A percentile compares a stretch with the other conserved stretches of the same genome.
These are phyloP conservation scores for Gossypium davidsonii DNA, from an alignment of 441 rosid genomes.

Conservation along the genomic window DNA sequence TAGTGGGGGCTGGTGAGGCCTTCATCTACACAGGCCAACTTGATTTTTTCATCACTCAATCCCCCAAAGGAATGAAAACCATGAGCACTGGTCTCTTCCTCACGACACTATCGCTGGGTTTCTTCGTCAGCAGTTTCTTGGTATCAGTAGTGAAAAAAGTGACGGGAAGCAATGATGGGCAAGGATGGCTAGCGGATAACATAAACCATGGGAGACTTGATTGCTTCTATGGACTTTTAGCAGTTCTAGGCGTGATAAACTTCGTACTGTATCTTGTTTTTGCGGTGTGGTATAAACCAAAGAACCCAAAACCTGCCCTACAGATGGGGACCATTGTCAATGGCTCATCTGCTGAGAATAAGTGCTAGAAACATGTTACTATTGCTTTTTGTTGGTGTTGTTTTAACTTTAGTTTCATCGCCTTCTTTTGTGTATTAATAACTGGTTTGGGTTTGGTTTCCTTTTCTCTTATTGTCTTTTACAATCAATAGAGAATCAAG, in stretches of 20 bases:
- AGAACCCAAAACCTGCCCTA: constrained; percentile 26
- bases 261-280: constrained; percentile 32
- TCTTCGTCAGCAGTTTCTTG: constrained; percentile 58
- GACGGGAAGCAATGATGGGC: constrained; percentile 26
- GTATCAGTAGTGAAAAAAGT: constrained; percentile 47
- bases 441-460: constrained; percentile 11
- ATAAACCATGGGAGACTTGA: constrained; percentile 65
- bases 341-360: constrained; percentile 37
- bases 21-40: constrained; percentile 44
- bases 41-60: constrained; percentile 40
- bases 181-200: constrained; percentile 55
- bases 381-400: not conserved
- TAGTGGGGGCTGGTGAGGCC: constrained; percentile 43
- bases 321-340: constrained; percentile 33
- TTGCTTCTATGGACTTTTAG: constrained; percentile 51
- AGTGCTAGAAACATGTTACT: constrained; percentile 27
- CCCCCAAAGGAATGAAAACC: constrained; percentile 41
- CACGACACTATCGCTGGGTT: constrained; percentile 62
- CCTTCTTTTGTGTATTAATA: constrained; percentile 9
- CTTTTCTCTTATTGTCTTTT: not conserved
- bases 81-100: constrained; percentile 36
- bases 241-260: constrained; percentile 35
- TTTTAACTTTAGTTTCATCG: not conserved
- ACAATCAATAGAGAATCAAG: not conserved
- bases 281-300: constrained; percentile 50